A percentile compares a stretch with the other conserved stretches of the same genome.
Evolutionary conservation across 23 red algal species (phyloP).

Genomic region (Gracilaria domingensis): DNA sequence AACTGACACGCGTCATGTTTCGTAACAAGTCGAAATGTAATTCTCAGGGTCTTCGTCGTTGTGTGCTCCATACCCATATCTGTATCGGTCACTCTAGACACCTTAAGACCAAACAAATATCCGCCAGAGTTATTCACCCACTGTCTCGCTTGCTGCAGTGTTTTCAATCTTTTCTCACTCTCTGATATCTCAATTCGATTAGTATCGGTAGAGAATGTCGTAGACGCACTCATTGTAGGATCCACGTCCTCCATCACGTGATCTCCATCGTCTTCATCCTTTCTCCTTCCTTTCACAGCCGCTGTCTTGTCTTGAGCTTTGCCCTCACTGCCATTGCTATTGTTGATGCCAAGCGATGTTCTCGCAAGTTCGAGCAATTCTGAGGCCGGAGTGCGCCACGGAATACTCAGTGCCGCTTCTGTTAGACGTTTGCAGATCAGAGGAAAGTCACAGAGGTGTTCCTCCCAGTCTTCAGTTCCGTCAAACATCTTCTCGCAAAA

Average conservation of each 20-base stretch:
- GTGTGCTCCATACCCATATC: too few species aligned
- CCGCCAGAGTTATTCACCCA: slow-evolving; percentile 15
- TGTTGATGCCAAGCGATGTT: background rate
- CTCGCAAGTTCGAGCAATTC: slow-evolving; percentile 19
- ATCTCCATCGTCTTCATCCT: background rate
- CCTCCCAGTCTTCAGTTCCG: slow-evolving; percentile 38
- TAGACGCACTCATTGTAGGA: background rate
- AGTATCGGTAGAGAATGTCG: background rate
- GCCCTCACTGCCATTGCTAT: background rate
- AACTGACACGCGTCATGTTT: slow-evolving; percentile 30
- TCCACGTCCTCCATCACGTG: slow-evolving; percentile 16
- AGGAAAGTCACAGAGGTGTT: slow-evolving; percentile 40
- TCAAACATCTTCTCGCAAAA: slow-evolving; percentile 45
- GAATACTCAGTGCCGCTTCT: slow-evolving; percentile 22
- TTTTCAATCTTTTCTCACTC: background rate
- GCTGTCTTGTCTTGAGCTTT: background rate
- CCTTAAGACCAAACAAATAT: slow-evolving; percentile 18
- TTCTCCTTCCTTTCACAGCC: background rate
- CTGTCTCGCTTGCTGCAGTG: slow-evolving; percentile 6
- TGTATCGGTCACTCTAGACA: background rate
- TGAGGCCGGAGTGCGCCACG: background rate
- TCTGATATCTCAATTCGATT: background rate
- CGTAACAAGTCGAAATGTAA: slow-evolving; percentile 31
- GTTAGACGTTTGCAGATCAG: slow-evolving; percentile 38
- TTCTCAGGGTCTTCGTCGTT: background rate